These are phyloP conservation scores for Mimosa pudica DNA, from an alignment of 306 rosid genomes.

Conservation along the genomic window DNA sequence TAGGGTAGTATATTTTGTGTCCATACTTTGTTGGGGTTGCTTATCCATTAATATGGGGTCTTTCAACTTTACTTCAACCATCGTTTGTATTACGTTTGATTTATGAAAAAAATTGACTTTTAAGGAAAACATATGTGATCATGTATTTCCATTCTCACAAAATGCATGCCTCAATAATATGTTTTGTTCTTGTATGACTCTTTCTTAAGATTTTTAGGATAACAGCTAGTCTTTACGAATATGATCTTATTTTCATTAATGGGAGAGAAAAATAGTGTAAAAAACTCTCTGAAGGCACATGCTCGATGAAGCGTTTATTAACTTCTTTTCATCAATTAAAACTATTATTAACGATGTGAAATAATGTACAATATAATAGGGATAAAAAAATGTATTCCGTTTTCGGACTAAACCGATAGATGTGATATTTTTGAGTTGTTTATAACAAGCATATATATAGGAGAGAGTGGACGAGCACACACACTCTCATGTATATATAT, in stretches of 20 bases:
- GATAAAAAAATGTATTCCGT: too few species aligned
- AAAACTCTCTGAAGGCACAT: background rate
- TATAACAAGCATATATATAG: too few species aligned
- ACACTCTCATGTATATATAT: too few species aligned
- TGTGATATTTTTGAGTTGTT: too few species aligned
- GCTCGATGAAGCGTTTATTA: too few species aligned
- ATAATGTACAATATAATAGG: too few species aligned
- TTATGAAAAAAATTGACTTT: background rate
- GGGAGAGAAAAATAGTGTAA: background rate
- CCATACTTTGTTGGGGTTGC: background rate
- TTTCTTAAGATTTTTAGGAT: background rate
- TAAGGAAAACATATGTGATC: background rate
- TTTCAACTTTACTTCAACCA: background rate
- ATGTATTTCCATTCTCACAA: background rate
- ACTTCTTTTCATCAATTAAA: too few species aligned
- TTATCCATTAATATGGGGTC: background rate
- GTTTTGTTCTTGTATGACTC: background rate
- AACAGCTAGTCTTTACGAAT: background rate
- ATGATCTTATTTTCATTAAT: background rate
- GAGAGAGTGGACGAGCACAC: too few species aligned
- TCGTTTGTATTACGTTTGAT: background rate
- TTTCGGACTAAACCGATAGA: too few species aligned
- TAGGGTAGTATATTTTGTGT: background rate
- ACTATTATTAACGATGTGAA: too few species aligned
- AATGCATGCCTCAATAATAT: background rate